A percentile compares a stretch with the other conserved stretches of the same genome.
Conservation (phyloP, 2,329 filamentous ascomycete species). For the Ophiostoma pallidulum region DNA sequence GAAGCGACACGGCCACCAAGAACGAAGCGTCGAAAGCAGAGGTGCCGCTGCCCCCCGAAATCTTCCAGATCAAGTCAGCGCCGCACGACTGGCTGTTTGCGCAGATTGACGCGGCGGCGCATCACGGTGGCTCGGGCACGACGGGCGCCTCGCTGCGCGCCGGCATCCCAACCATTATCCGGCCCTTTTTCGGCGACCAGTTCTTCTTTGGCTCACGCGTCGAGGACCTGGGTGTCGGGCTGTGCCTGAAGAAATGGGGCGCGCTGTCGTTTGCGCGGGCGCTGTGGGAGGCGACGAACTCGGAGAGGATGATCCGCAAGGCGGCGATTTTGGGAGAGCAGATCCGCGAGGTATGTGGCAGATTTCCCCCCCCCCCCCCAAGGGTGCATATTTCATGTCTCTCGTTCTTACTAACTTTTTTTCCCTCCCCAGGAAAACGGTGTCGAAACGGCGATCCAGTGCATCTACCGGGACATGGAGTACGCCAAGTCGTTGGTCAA, state of each 20-base stretch:
- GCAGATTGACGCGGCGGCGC: conserved; percentile 87
- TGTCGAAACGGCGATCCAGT: conserved; percentile 81
- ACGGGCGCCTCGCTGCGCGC: conserved; percentile 88
- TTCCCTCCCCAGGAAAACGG: conserved; percentile 67
- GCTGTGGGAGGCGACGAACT: conserved; percentile 84
- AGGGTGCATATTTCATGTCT: too few species aligned
- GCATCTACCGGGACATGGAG: conserved; percentile 88
- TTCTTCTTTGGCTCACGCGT: conserved; percentile 89
- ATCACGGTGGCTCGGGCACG: conserved; percentile 91
- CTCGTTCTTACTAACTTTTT: too few species aligned
- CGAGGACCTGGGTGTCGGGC: conserved; percentile 86
- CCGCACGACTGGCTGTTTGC: conserved; percentile 96
- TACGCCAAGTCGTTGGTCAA: conserved; percentile 81
- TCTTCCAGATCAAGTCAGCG: conserved; percentile 78
- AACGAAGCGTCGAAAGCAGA: conserved; percentile 39
- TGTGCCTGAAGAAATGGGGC: conserved; percentile 82
- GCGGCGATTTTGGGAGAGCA: conserved; percentile 73
- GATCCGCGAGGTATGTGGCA: conserved; percentile 51
- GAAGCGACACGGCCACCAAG: background rate
- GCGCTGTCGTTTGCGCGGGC: conserved; percentile 77
- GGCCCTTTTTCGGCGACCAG: conserved; percentile 96
- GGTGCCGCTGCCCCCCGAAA: conserved; percentile 65
- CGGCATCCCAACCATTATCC: conserved; percentile 86
- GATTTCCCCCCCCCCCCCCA: too few species aligned
- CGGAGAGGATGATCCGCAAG: conserved; percentile 83